Base-by-base conservation (phyloP, 768 basidiomycete species). In the Agaricus subrufescens region DNA sequence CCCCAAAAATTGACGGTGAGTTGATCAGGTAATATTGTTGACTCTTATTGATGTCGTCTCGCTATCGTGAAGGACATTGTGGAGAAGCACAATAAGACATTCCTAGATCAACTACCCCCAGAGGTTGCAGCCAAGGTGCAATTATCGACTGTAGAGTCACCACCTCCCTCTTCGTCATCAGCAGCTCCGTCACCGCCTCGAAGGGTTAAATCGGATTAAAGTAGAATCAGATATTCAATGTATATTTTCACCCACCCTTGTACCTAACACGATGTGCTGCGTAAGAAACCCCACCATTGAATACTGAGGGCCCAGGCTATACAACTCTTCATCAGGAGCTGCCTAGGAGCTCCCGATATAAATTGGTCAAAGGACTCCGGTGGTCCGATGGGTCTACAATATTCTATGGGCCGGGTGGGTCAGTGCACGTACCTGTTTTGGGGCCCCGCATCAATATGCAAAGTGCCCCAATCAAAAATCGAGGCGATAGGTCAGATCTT, bases 1-100 rank as follows among this genome's bases (percentile, higher is more conserved):
- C 75, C 75, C 8, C 60, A 50, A 29, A 56, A 65, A 23, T 71
- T 75, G 50, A 67, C 68, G n/a, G 75, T 77, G 47, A 53, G 70
- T 62, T 3, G 23, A 30, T 9, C 10, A n/a, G 2, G 15, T 46
- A 23, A 14, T 51, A 3, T 50, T 4, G 42, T 27, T 10, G 9
- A 46, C 23, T 6, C 4, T 12, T 43, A 38, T 31, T 54, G n/a
- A 48, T 30, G 15, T 29, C 25, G 39, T 6, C 19, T 46, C 44
- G 8, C 2, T 46, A 9, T 37, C 19, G n/a, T 49, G 23, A 57
- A 76, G 75, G 69, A 71, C 10, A 62, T 59, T 4, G 68, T 74
- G 9, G 67, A 71, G 51, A 64, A 66, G 7, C 64, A 69, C 55
- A 76, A 76, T 59, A 64, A 67, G 46, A 71, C 61, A 19, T 68